Conservation (phyloP, 805 yeast genomes). For the Yarrowia deformans region DNA sequence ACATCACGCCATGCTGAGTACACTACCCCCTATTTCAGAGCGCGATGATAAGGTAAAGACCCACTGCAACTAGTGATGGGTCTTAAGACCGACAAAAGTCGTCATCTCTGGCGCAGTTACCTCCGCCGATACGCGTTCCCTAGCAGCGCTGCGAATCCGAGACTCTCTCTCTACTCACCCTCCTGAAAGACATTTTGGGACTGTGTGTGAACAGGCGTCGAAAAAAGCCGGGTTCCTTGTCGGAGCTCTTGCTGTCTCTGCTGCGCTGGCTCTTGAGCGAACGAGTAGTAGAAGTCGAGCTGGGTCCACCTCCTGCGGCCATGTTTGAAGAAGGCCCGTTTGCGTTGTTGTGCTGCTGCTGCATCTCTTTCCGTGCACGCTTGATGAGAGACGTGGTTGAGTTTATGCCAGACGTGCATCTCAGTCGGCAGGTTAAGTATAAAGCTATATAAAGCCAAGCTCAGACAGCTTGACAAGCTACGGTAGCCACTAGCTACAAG, state of each 20-base stretch:
- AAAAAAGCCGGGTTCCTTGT: constrained; percentile 31
- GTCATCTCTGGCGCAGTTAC: background rate
- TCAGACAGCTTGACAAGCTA: background rate
- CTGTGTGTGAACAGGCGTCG: constrained; percentile 34
- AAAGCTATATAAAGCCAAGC: constrained; percentile 1
- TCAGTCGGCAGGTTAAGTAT: constrained; percentile 1
- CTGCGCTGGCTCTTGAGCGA: constrained; percentile 37
- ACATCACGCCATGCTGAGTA: background rate
- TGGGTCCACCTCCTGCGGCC: constrained; percentile 26
- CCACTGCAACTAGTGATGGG: background rate
- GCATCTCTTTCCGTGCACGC: constrained; percentile 29
- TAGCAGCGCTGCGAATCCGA: background rate
- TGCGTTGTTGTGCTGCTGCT: constrained; percentile 11
- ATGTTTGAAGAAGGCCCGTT: constrained; percentile 30
- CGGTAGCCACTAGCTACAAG: background rate
- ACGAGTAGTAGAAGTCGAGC: constrained; percentile 24
- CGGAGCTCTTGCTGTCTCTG: constrained; percentile 27
- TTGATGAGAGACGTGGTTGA: constrained; percentile 21
- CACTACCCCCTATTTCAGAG: background rate
- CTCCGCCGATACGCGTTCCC: background rate
- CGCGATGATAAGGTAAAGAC: no score
- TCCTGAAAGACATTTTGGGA: constrained; percentile 24
- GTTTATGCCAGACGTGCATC: constrained; percentile 18
- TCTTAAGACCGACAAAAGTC: background rate
- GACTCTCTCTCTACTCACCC: constrained; percentile 5